phyloP scores from a whole-genome alignment of 106 monocot genomes.

The Acorus gramineus region DNA sequence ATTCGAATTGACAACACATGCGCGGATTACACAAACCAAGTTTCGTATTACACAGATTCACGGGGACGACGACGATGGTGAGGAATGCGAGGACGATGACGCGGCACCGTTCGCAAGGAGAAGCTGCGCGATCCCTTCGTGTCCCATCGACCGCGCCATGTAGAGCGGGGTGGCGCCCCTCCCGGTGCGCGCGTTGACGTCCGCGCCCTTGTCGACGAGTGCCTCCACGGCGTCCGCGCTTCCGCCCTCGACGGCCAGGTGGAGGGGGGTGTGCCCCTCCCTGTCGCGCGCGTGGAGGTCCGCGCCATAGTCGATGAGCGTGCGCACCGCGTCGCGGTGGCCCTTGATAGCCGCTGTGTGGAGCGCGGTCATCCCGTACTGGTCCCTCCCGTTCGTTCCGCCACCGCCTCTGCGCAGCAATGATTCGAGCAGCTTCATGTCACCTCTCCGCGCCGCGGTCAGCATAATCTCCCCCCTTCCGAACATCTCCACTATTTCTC shows the following conservation, averaged over 20 bases:
- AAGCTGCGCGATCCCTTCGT: conserved; percentile 39
- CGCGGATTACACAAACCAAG: no score
- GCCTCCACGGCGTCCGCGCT: conserved; percentile 37
- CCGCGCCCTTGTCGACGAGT: conserved; percentile 43
- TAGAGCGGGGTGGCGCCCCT: conserved; percentile 49
- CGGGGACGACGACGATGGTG: neutral
- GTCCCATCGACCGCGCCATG: conserved; percentile 41
- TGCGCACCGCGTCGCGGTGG: conserved; percentile 32
- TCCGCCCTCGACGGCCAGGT: conserved; percentile 60
- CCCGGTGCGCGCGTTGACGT: conserved; percentile 40
- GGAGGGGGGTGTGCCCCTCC: conserved; percentile 65
- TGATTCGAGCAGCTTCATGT: conserved; percentile 39
- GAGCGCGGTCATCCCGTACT: conserved; percentile 60
- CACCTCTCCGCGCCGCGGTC: conserved; percentile 55
- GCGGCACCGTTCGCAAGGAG: conserved; percentile 30
- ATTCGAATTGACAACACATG: no score
- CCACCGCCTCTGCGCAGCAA: conserved; percentile 39
- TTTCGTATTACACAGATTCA: no score
- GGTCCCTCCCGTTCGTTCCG: conserved; percentile 26
- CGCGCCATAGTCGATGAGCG: conserved; percentile 44
- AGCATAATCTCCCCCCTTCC: conserved; percentile 49
- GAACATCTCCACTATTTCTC: conserved; percentile 46
- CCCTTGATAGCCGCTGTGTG: conserved; percentile 64
- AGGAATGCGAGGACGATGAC: conserved; percentile 13
- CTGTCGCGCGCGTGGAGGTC: conserved; percentile 45